Conservation (phyloP, 768 basidiomycete genomes). For the Suillus discolor region DNA sequence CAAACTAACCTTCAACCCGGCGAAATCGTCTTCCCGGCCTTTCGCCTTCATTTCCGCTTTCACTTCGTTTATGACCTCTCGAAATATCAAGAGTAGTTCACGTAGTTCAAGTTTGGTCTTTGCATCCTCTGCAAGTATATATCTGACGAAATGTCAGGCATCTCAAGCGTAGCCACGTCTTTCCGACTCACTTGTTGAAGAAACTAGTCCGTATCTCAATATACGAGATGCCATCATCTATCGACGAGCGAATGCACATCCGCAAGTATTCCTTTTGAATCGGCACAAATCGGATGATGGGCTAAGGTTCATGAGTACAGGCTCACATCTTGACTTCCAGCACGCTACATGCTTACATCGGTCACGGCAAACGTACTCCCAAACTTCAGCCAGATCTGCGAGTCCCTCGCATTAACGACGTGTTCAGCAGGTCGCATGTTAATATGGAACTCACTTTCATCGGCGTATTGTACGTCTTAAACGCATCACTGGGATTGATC, state of each 20-base stretch:
- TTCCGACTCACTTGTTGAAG: conserved; percentile 31
- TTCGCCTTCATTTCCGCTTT: conserved; percentile 35
- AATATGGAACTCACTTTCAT: conserved; percentile 33
- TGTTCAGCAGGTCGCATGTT: neutral
- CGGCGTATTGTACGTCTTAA: conserved; percentile 44
- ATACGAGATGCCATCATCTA: conserved; percentile 50
- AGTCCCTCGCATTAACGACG: neutral
- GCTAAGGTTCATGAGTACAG: conserved; percentile 29
- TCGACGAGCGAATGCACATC: conserved; percentile 40
- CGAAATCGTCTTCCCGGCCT: conserved; percentile 43
- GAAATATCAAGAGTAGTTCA: conserved; percentile 39
- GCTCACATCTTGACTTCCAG: conserved; percentile 25
- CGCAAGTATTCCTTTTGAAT: conserved; percentile 20
- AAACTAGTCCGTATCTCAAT: conserved; percentile 46
- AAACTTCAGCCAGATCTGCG: conserved; percentile 27
- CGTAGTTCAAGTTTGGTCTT: conserved; percentile 38
- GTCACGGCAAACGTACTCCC: conserved; percentile 20
- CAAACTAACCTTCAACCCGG: conserved; percentile 39
- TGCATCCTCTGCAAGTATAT: conserved; percentile 40
- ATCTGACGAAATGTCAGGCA: conserved; percentile 33
- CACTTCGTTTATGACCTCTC: conserved; percentile 36
- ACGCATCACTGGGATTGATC: conserved; percentile 47
- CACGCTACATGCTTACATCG: conserved; percentile 23
- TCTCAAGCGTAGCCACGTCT: neutral
- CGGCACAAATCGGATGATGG: conserved; percentile 28